Base-by-base conservation (phyloP, 768 basidiomycete species). In the Naganishia onofrii region DNA sequence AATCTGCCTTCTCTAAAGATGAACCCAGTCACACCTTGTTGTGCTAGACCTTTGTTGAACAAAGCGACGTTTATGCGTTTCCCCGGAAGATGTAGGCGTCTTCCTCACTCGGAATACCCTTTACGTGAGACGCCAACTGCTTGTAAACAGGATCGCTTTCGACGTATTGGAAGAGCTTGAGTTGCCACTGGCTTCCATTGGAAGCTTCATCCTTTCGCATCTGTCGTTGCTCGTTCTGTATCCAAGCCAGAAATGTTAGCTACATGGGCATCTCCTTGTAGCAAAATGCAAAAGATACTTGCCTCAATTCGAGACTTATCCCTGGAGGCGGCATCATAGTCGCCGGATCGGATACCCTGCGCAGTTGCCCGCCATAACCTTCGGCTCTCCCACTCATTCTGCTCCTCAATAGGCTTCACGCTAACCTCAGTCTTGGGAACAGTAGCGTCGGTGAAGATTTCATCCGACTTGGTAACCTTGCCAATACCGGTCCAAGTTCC, bases 261-360 rank as follows among this genome's bases (percentile, higher is more conserved):
- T 23, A 26, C 9, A 17, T 38, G 28, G 15, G 42, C 53, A 71
- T n/a, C 63, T 48, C 7, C 36, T 12, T 36, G 4, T 15, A 6
- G n/a, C n/a, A n/a, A n/a, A n/a, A 42, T 32, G 38, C 9, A 58
- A 63, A 21, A 28, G 42, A 67, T 51, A 51, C 80, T 72, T 76
- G 90, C 92, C 89, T 98, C 95, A 56, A 98, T 93, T 81, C 88
- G 85, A 56, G 84, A 85, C 87, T 99, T 97, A 79, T 93, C 95
- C 74, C 81, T 83, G 70, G 89, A 89, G 3, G 95, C 95, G n/a
- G 84, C 82, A 64, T 99, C 95, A 78, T 93, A 98, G 77, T 97
- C 92, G 17, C 91, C 90, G 69, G 89, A 89, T 67, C 89, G 83
- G 70, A 98, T 98, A 17, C 95, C 95, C 78, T 90, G 90, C 26